Evolutionary conservation across 225 moss, liverwort and hornwort species (phyloP), one percentile per base, ranked within the genome.

Genomic region (Sphagnum contortum): DNA sequence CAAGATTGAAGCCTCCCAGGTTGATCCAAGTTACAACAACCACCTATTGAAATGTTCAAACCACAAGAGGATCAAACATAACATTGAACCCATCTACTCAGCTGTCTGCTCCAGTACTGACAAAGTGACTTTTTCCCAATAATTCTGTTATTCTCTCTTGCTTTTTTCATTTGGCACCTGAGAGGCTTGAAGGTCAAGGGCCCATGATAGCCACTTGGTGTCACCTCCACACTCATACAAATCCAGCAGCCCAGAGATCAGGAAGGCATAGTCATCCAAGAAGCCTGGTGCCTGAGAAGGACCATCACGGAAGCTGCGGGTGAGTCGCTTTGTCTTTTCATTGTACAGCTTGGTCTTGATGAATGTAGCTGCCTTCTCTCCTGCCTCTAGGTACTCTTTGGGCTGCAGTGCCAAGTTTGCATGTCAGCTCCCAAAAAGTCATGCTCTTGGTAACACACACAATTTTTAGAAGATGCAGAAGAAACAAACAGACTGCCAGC

Each of bases 261-360:
- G 85, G 59, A 89, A 93, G 54, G 98, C 78, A 63, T 98, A 98
- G 66, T 98, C 98, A 64, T 98, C 98, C 65, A 93, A 59, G 68
- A 98, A 98, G 6, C 98, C 98, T 59, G 87, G 87, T 8, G 93
- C 93, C 73, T 81, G 84, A 0, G 93, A 93, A 62, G 87, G 91
- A 51, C 78, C 72, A 8, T 73, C 75, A 59, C 93, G 87, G 58
- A 77, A 91, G 74, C 98, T 98, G 52, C 93, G 80, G 8, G 71
- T 71, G 13, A 98, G 75, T 70, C 83, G 78, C 63, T 73, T 90
- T 45, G 87, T 79, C 60, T 77, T 72, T 76, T 76, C 91, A 70
- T 88, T 74, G 69, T 84, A 98, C 62, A 98, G 59, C 67, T 93
- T 88, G 29, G 79, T 77, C 69, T 74, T 89, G 12, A 93, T 72